These are phyloP conservation scores for Carex littledalei DNA, from an alignment of 176 grass and related monocot species.

Conservation along the genomic window DNA sequence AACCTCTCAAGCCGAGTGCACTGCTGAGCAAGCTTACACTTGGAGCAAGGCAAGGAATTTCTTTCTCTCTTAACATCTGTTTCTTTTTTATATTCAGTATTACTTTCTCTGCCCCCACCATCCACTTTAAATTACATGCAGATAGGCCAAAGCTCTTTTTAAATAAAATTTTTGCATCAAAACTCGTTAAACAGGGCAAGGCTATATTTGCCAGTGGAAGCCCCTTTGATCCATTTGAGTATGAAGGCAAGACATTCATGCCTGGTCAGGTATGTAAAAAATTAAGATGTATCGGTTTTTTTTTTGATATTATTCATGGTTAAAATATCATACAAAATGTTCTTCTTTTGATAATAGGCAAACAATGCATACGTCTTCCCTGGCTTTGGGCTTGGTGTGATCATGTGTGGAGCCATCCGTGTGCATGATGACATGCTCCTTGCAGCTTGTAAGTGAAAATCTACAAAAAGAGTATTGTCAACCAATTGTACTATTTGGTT, in stretches of 20 bases:
- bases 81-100: neutral
- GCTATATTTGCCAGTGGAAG: slow-evolving; percentile 92
- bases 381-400: slow-evolving; percentile 77
- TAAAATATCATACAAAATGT: neutral
- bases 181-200: slow-evolving; percentile 53
- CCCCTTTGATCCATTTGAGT: slow-evolving; percentile 89
- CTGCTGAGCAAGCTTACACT: slow-evolving; percentile 90
- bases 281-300: neutral
- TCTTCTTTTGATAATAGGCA: slow-evolving; percentile 22
- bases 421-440: slow-evolving; percentile 94
- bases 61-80: neutral
- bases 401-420: slow-evolving; percentile 87
- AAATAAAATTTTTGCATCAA: neutral
- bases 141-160: neutral
- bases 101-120: neutral
- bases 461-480: neutral
- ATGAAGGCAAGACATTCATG: slow-evolving; percentile 67
- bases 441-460: slow-evolving; percentile 60
- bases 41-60: slow-evolving; percentile 82
- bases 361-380: slow-evolving; percentile 98
- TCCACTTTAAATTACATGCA: neutral
- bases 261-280: slow-evolving; percentile 63
- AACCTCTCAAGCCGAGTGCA: slow-evolving; percentile 80
- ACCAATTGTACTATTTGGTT: neutral
- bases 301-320: neutral